Evolutionary conservation across 352 stramenopile genomes (phyloP), one percentile per base, ranked within the genome.

Genomic region (Globisporangium canariense): DNA sequence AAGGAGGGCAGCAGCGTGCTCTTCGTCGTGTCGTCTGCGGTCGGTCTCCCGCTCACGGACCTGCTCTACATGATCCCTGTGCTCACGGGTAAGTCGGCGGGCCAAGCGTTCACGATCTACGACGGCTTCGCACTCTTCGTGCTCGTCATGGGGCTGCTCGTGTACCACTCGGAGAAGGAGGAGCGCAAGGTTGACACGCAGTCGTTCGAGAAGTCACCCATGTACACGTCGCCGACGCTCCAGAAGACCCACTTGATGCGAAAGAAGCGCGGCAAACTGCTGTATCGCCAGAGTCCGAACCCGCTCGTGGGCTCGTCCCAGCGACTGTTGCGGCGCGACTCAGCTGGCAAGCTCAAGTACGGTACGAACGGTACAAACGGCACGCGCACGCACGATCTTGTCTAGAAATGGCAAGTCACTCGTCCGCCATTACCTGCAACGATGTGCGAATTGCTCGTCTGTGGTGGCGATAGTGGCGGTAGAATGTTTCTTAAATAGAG

Each of bases 121-220:
- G 88, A 96, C 62, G 88, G 84, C 20, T 96, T 96, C 70, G 76
- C 88, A 5, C 75, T 96, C n/a, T 92, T 93, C 55, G 83, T 92
- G 20, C 73, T 95, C 32, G 83, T 95, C 57, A 93, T 95, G 74
- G 86, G 84, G 2, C 69, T 95, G 58, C 74, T 95, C 16, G 85
- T 95, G 9, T 95, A 95, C 64, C 86, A 95, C 75, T 93, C 86
- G 28, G 86, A 95, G 70, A 95, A 95, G 71, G 86, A 93, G 67
- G 82, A 83, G 57, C 84, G 85, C 53, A 73, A 86, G 50, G 69
- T 75, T 7, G 84, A 79, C 47, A 70, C 74, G 11, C 57, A 81
- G 9, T 90, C 84, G 25, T 76, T 93, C 56, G 83, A 93, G 65
- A 93, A 91, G 62, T 93, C 84, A 14, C 86, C 86, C 7, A 95